Conservation (phyloP, 768 basidiomycete genomes). For the Cubamyces sp. region DNA sequence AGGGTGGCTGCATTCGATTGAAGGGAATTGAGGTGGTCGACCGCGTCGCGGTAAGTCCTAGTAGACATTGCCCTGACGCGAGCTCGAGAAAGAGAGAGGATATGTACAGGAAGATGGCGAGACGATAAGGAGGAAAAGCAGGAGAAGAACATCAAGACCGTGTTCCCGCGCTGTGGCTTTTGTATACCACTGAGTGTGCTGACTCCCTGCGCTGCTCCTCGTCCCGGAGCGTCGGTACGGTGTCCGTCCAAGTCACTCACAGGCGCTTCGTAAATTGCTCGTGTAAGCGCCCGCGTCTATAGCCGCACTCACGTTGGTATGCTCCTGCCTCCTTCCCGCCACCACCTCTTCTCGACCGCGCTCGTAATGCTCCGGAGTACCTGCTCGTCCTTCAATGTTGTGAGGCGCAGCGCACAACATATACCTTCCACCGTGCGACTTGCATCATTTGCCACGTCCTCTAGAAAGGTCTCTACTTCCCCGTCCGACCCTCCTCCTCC, state of each 20-base stretch:
- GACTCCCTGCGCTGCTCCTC: no score
- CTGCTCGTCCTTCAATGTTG: constrained; percentile 3
- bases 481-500: neutral
- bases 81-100: constrained; percentile 4
- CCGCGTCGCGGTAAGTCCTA: constrained; percentile 72
- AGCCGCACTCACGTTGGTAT: no score
- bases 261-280: constrained; percentile 10
- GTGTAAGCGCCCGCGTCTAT: neutral
- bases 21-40: constrained; percentile 73
- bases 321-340: neutral
- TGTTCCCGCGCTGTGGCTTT: constrained; percentile 8
- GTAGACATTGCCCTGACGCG: constrained; percentile 54
- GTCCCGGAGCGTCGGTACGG: neutral
- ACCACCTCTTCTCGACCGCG: neutral
- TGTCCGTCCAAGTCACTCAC: neutral
- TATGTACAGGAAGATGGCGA: constrained; percentile 22
- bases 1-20: constrained; percentile 95
- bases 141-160: constrained; percentile 16
- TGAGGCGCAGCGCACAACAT: neutral
- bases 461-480: neutral
- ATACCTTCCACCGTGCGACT: neutral
- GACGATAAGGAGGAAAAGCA: constrained; percentile 11
- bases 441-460: neutral
- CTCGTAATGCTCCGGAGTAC: constrained; percentile 18
- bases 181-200: neutral